Percentiles rank a stretch among this genome's conserved stretches.
These are phyloP conservation scores for Arachis hypogaea DNA, from an alignment of 306 rosid species.

Conservation along the genomic window DNA sequence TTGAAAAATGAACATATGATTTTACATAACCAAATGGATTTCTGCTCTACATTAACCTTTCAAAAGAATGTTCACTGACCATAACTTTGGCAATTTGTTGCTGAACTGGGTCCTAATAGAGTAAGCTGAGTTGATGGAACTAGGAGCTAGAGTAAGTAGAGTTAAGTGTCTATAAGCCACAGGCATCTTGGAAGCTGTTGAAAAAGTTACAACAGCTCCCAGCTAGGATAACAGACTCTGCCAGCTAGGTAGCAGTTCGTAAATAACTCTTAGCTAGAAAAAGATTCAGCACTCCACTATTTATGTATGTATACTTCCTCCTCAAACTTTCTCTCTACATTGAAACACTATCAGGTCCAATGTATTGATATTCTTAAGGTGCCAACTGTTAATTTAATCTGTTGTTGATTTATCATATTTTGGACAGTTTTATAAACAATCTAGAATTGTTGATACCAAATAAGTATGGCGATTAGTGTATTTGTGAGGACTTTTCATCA, in stretches of 20 bases:
- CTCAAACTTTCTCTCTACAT: too few species aligned
- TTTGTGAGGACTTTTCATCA: slow-evolving; percentile 6
- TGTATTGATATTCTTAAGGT: slow-evolving; percentile 13
- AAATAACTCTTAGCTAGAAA: too few species aligned
- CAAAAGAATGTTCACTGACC: slow-evolving; percentile 4
- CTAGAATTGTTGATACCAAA: slow-evolving; percentile 6
- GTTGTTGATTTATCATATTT: slow-evolving; percentile 1
- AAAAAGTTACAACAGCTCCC: too few species aligned
- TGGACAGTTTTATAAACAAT: background rate
- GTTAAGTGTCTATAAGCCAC: too few species aligned
- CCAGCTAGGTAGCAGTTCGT: too few species aligned
- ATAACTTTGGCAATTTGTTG: background rate
- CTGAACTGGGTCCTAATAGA: background rate
- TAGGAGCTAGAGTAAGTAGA: too few species aligned
- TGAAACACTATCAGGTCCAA: background rate
- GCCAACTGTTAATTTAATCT: slow-evolving; percentile 11
- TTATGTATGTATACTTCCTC: too few species aligned
- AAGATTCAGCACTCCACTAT: too few species aligned
- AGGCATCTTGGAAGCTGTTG: too few species aligned
- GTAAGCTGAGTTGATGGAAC: too few species aligned
- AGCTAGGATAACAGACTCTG: too few species aligned
- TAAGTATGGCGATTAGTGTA: background rate
- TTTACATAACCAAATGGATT: slow-evolving; percentile 29
- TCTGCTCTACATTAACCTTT: background rate
- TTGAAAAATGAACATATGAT: background rate